A percentile compares a stretch with the other conserved stretches of the same genome.
These are phyloP conservation scores for Colletotrichum sp. DNA, from an alignment of 2,329 filamentous ascomycete species.

Conservation along the genomic window DNA sequence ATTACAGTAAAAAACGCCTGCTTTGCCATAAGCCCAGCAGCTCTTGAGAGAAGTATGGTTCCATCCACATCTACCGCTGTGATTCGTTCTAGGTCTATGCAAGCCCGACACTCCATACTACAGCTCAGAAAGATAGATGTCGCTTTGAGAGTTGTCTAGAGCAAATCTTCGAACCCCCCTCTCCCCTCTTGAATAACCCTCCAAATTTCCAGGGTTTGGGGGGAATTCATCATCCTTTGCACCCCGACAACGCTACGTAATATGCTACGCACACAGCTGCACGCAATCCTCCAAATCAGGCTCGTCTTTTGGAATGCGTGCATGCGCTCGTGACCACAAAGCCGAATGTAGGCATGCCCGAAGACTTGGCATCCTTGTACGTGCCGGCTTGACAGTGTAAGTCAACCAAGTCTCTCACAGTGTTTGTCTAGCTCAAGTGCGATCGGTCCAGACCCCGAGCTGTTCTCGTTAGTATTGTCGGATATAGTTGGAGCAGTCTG, in stretches of 20 bases:
- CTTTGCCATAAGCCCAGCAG: not conserved
- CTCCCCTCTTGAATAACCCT: not conserved
- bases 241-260: not conserved
- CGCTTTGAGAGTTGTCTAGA: no score
- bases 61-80: no score
- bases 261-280: not conserved
- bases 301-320: not conserved
- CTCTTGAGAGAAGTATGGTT: no score
- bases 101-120: no score
- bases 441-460: not conserved
- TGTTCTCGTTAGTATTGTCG: not conserved
- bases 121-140: no score
- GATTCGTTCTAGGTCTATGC: no score
- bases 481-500: not conserved
- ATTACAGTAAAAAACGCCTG: not conserved
- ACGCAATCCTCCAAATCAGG: not conserved
- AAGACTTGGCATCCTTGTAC: not conserved
- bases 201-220: not conserved
- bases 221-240: not conserved
- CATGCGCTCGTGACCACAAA: not conserved
- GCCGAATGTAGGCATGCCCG: slow-evolving; percentile 2
- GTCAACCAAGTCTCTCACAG: not conserved
- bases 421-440: not conserved
- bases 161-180: no score
- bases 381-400: not conserved